Base-by-base conservation (phyloP, 108 stramenopile species). In the Stephanodiscus triporus region DNA sequence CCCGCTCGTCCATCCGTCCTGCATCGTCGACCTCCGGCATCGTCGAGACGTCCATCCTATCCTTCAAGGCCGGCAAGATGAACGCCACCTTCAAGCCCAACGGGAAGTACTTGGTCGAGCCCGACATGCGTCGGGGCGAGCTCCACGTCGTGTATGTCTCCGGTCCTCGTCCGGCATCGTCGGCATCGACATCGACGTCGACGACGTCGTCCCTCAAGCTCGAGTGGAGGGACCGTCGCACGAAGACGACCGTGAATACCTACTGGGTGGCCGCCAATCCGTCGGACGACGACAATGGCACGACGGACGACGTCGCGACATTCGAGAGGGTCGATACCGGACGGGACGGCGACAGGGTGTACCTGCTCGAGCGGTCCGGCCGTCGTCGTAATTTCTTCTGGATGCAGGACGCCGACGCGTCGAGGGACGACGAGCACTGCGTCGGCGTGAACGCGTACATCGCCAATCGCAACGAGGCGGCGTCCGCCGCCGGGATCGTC, bases 161-260 rank as follows among this genome's bases (percentile, higher is more conserved):
- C 45, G 20, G 61, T 29, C 23, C 51, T 8, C n/a, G 40, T 54
- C n/a, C 72, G 27, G 11, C 68, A 20, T 22, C 51, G 20, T 24
- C 13, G 23, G 56, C 68, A 10, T 54, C 79, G 20, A 43, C 37
- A 40, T 42, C 42, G 24, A 26, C 7, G 9, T 14, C 26, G 29
- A 30, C 5, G 82, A 68, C 43, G 16, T 3, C 40, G 43, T 16
- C 16, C 0, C 57, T 93, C 27, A 60, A 75, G 26, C 78, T 90
- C 68, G 87, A 94, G 67, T 91, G 90, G 90, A 78, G 79, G 55
- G 90, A 94, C 85, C 86, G 92, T 36, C 90, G 92, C 10, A 89
- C 89, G 49, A 80, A 77, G 36, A 70, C 67, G 16, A 83, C 86
- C n/a, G 84, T 85, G 22, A 85, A 86, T 37, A 81, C 86, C 6